A percentile compares a stretch with the other conserved stretches of the same genome.
These are phyloP conservation scores for Alternaria consortialis DNA, from an alignment of 2,329 filamentous ascomycete species.

Conservation along the genomic window DNA sequence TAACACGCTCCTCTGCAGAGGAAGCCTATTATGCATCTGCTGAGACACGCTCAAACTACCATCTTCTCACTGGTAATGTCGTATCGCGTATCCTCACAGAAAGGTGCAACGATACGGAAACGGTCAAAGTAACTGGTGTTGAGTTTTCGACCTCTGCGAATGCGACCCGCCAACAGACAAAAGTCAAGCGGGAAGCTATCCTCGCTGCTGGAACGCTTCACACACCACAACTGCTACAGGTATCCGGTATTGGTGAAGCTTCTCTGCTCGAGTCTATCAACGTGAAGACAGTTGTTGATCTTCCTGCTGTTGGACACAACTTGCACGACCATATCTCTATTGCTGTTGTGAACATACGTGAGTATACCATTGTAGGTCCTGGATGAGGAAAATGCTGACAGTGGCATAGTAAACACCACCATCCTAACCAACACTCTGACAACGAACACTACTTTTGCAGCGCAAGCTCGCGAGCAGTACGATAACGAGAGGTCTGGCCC, in stretches of 20 bases:
- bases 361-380: not conserved
- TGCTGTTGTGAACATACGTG: constrained; percentile 21
- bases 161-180: constrained; percentile 19
- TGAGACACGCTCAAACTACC: constrained; percentile 27
- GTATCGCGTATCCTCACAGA: constrained; percentile 25
- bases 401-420: constrained; percentile 21
- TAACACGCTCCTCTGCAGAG: constrained; percentile 29
- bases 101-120: constrained; percentile 6
- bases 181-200: constrained; percentile 35
- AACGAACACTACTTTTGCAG: constrained; percentile 32
- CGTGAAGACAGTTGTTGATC: constrained; percentile 29
- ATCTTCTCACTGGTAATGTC: constrained; percentile 28
- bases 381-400: not conserved
- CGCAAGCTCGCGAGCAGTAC: constrained; percentile 29
- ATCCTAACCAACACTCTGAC: constrained; percentile 13
- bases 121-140: constrained; percentile 27
- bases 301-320: constrained; percentile 38
- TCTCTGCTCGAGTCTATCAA: constrained; percentile 29
- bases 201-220: constrained; percentile 38
- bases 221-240: constrained; percentile 39
- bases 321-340: constrained; percentile 33
- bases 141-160: constrained; percentile 30
- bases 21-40: constrained; percentile 34
- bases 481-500: constrained; percentile 22
- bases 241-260: constrained; percentile 40